Evolutionary conservation across 2,329 filamentous ascomycete species (phyloP), one percentile per base, ranked within the genome.

Genomic region (Chrysosporium queenslandicum): DNA sequence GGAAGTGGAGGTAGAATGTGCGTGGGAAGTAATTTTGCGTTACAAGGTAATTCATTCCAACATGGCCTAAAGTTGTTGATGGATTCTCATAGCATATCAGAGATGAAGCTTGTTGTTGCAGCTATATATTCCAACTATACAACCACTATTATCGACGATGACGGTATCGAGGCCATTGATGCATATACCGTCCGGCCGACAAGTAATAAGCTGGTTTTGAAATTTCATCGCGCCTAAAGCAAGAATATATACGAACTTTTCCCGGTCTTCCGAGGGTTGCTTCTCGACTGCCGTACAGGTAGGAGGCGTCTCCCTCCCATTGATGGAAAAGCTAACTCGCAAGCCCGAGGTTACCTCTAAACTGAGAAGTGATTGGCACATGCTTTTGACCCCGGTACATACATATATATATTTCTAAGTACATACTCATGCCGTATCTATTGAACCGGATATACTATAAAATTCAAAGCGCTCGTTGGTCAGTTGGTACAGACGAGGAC

Each of bases 91-190:
- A 41, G 14, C 9, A 1, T 45, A 49, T 61, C 59, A 84, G 85
- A 86, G 58, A 86, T 89, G 71, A 89, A 89, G 66, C 73, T 85
- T 41, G 78, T 83, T 4, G 69, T 84, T 29, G 83, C 84, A 0
- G 77, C 79, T 1, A 78, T 92, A 4, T 91, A 88, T 65, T 78
- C 79, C 2, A 85, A 82, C 52, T 86, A 79, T 62, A 74, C 66
- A 4, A 84, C 77, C 0, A 64, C 73, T 3, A 72, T 86, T 47
- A 73, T 86, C 2, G 71, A 85, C 53, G 82, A 85, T 58, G 70
- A 73, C 1, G 77, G 77, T 0, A 82, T 86, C 56, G 79, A 85
- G 60, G 80, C 79, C 57, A 76, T 75, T 1, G 83, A 86, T 66
- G 78, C 77, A 2, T 86, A 85, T 59, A 81, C 80, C 0, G 75